Base-by-base conservation (phyloP, 768 basidiomycete species). In the Lepiota subincarnata region DNA sequence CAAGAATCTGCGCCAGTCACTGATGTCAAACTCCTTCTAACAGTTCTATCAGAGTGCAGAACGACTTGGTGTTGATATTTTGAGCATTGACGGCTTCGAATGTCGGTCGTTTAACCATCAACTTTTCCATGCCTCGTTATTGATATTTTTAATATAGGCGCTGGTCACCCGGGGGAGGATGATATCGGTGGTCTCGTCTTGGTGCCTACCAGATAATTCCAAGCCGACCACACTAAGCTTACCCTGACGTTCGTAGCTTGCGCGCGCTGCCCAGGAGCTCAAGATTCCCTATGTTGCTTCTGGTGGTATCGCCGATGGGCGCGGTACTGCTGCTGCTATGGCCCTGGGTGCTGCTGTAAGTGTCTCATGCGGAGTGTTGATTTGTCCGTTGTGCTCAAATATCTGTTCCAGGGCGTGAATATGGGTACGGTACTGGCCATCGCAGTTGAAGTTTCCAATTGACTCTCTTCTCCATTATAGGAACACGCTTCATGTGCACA, bases 101-200 rank as follows among this genome's bases (percentile, higher is more conserved):
- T 95, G 92, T 89, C 55, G 39, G 80, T 47, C 24, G 54, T 7
- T 51, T 22, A 24, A 20, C 35, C 35, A 49, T 24, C 24, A 37
- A 47, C 34, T 10, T 22, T 20, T 10, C 45, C 4, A 5, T 11
- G 36, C 45, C 19, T n/a, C 50, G 56, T 57, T 45, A 46, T 37
- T 6, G 7, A 42, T 61, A 56, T 53, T 38, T 13, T 20, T n/a
- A n/a, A 6, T 22, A n/a, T 62, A 92, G 90, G 91, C 64, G 94
- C 92, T 26, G 94, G 94, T 20, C 92, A 94, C 68, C 92, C 92
- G 14, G 95, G 95, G 57, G 95, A 97, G 64, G 90, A 96, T 39
- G 95, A 97, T 64, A 88, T 97, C 19, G 89, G 90, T 2, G 89
- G 88, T 3, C 62, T 96, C 19, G 87, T 97, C 2, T 69, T 97